Base-by-base conservation (phyloP, 495 filamentous ascomycete genomes). In the Lepraria neglecta region DNA sequence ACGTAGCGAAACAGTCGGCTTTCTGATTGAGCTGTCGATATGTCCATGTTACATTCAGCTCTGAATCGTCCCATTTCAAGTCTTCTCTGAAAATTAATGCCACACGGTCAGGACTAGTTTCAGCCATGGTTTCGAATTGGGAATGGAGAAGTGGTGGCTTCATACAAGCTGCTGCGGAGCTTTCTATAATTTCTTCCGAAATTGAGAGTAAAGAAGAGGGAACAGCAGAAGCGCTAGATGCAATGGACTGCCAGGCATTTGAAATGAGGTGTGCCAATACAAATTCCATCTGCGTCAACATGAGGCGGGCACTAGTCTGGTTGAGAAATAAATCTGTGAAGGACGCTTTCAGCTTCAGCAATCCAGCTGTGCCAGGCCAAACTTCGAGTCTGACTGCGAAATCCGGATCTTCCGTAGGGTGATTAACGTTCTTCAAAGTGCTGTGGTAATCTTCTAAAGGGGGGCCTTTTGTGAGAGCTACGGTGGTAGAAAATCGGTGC, bases 111-210 rank as follows among this genome's bases (percentile, higher is more conserved):
- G 70, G 69, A 42, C 64, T 44, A 1, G 45, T 31, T 10, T 28
- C 21, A 0, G 71, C 71, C 61, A 71, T 72, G 0, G 56, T 35
- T 57, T 77, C 75, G 54, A 76, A 77, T 60, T 76, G 73, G 57
- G 73, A 69, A 12, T 76, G 58, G 2, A 76, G 56, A 40, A 40
- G 21, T 15, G 53, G 33, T 28, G 53, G 59, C 6, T 58, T 59
- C 15, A 63, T 44, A 19, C 15, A n/a, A 10, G 54, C 45, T 4
- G 73, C 68, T 15, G 65, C 30, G 28, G 69, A 63, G 10, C 68
- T 56, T 6, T 74, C 65, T 4, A 27, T 53, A 9, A 47, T 42
- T 60, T 74, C 68, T 44, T 75, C 74, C 12, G 69, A 74, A 30
- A 73, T 63, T 7, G 75, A 75, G 3, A 75, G 65, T n/a, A 75